Evolutionary conservation across 257 asterid genomes (phyloP).

Genomic region (Euphrasia confusa): DNA sequence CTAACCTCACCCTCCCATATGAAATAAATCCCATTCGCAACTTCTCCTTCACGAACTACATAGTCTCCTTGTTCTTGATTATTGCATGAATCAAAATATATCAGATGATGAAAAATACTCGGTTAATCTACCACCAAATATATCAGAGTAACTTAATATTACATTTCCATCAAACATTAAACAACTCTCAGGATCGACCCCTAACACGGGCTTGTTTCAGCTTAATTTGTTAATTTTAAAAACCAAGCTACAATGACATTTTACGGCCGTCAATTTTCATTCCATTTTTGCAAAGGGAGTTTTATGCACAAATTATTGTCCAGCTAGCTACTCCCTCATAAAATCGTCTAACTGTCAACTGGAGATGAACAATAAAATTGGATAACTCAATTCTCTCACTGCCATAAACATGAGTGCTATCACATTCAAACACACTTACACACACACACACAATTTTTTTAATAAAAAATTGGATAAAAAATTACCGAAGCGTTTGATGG

Average conservation of each 20-base stretch:
- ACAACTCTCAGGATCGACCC: not conserved
- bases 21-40: constrained; percentile 72
- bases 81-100: constrained; percentile 6
- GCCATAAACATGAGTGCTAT: not conserved
- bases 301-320: not conserved
- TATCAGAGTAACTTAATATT: too few species aligned
- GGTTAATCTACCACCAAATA: too few species aligned
- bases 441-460: not conserved
- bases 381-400: too few species aligned
- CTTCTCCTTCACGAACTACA: constrained; percentile 77
- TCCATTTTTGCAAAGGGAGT: not conserved
- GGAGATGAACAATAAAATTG: not conserved
- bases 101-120: constrained; percentile 13
- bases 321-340: too few species aligned
- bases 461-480: not conserved
- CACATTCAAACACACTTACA: not conserved
- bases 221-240: not conserved
- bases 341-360: not conserved
- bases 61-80: constrained; percentile 65
- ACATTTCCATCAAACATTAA: too few species aligned
- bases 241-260: not conserved
- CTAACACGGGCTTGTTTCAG: not conserved
- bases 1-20: constrained; percentile 89
- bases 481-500: constrained; percentile 58
- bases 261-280: not conserved